Evolutionary conservation across 306 rosid species (phyloP).

Genomic region (Lupinus albus): DNA sequence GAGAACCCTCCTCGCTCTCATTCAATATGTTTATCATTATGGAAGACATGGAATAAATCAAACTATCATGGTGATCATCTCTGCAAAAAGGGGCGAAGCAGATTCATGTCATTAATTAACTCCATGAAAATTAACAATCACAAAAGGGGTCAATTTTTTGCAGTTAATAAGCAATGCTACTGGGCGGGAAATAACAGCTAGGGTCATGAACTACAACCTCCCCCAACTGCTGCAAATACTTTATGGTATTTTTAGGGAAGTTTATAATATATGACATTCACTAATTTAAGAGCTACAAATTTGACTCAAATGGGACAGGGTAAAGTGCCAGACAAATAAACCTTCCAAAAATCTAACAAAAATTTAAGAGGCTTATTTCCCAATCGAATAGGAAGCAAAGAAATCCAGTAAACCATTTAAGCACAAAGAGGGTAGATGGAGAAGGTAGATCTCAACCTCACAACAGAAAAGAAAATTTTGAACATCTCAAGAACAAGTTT

Average conservation of each 20-base stretch:
- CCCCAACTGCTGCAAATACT: neutral
- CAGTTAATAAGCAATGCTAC: neutral
- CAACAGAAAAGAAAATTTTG: constrained; percentile 71
- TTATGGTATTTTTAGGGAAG: constrained; percentile 27
- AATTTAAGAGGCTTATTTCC: constrained; percentile 29
- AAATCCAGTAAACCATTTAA: constrained; percentile 22
- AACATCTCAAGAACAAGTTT: constrained; percentile 79
- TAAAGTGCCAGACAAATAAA: neutral
- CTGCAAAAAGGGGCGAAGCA: constrained; percentile 44
- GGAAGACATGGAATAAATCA: constrained; percentile 66
- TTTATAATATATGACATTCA: constrained; percentile 15
- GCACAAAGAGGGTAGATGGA: constrained; percentile 27
- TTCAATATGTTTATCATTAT: constrained; percentile 53
- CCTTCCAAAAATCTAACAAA: constrained; percentile 9
- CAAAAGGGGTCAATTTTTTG: constrained; percentile 1
- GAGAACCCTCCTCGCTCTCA: constrained; percentile 71
- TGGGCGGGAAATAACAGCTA: too few relatives aligned
- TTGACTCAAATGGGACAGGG: neutral
- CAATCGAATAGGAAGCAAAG: constrained; percentile 9
- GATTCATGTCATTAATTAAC: constrained; percentile 38
- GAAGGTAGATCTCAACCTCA: constrained; percentile 57
- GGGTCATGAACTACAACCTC: too few relatives aligned
- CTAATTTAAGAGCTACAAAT: constrained; percentile 13
- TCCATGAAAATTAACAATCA: constrained; percentile 36
- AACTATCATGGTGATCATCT: constrained; percentile 66